Evolutionary conservation across 768 basidiomycete species (phyloP), one percentile per base, ranked within the genome.

Genomic region (Lyophyllum decastes): DNA sequence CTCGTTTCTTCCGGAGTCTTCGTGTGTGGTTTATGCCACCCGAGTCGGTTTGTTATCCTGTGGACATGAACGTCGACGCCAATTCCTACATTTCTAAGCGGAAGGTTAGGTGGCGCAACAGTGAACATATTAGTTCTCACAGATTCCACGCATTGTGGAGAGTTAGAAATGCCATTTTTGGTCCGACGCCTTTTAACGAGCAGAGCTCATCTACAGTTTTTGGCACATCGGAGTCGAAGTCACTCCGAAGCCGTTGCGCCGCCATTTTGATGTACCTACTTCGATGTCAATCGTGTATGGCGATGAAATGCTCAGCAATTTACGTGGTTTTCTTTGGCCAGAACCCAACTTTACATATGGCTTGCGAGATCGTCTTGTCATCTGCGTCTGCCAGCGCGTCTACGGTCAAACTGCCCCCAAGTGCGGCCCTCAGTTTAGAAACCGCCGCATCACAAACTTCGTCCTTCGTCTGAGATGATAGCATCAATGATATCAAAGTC

Each of bases 61-160:
- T 98, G 95, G 7, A 98, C 95, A 70, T 99, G 96, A 0, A 94
- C 90, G 64, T 99, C 96, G 0, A 98, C 96, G 0, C 95, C 96
- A 33, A 98, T 96, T 1, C 96, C 96, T 24, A 82, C 78, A 64
- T 94, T 93, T 46, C 91, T 94, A 66, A n/a, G 50, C 11, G 8
- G 34, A 48, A n/a, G 27, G 24, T 40, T 45, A 40, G 49, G 33
- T 16, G 27, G 43, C 48, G 35, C 14, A 17, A 25, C 22, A 22
- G 14, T 12, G 14, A 22, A 48, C 17, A 17, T 19, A 16, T 7
- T 26, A 19, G 14, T 12, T 67, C 87, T 54, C 65, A 92, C 90
- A 92, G 60, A 61, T 89, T 82, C 93, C 92, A 96, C 1, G 92
- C 94, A 25, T 83, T 82, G 62, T 94, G 94, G 2, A 96, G 78